These are phyloP conservation scores for Zostera marina DNA, from an alignment of 116 monocot genomes.

Conservation along the genomic window DNA sequence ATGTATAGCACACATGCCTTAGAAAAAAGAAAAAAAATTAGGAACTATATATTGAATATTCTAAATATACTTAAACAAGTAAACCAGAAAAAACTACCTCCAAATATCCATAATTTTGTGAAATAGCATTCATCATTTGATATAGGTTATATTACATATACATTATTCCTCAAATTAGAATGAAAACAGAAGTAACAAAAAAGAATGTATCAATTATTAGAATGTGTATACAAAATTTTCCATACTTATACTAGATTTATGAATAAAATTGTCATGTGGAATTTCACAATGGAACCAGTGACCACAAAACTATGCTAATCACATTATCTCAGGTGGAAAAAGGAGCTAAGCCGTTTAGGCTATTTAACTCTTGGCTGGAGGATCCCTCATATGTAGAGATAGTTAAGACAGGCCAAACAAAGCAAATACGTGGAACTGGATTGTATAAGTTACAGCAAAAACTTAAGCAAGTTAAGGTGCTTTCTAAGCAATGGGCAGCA, in stretches of 20 bases:
- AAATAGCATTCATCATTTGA: neutral
- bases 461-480: too few relatives aligned
- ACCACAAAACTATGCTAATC: too few relatives aligned
- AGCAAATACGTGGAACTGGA: too few relatives aligned
- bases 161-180: neutral
- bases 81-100: neutral
- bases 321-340: too few relatives aligned
- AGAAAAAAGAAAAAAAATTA: neutral
- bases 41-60: neutral
- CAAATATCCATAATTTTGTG: neutral
- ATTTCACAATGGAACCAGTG: too few relatives aligned
- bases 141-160: neutral
- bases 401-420: too few relatives aligned
- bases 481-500: too few relatives aligned
- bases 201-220: neutral
- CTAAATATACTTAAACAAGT: neutral
- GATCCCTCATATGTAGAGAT: too few relatives aligned
- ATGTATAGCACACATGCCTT: slow-evolving; percentile 97
- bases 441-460: too few relatives aligned
- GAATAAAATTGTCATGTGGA: neutral
- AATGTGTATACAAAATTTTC: neutral
- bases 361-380: too few relatives aligned
- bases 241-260: neutral
- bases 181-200: neutral
- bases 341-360: too few relatives aligned